These are phyloP conservation scores for Helianthus annuus DNA, from an alignment of 129 eudicot genomes.

Conservation along the genomic window HanXRQr2.0-SUNRISE NC_035446.2:61220635-61221134, in stretches of 20 bases:
- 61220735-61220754: background rate
- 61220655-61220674: background rate
- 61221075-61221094: slow-evolving; percentile 35
- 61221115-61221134: slow-evolving; percentile 39
- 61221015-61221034: slow-evolving; percentile 16
- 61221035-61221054: slow-evolving; percentile 24
- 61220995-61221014: slow-evolving; percentile 30
- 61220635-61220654: slow-evolving; percentile 10
- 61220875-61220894: slow-evolving; percentile 35
- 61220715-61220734: slow-evolving; percentile 9
- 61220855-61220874: slow-evolving; percentile 41
- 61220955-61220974: slow-evolving; percentile 68
- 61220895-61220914: slow-evolving; percentile 11
- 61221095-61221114: slow-evolving; percentile 3
- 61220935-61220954: slow-evolving; percentile 55
- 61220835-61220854: slow-evolving; percentile 24
- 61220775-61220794: background rate
- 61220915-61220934: background rate
- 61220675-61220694: slow-evolving; percentile 1
- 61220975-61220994: slow-evolving; percentile 81
- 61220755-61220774: background rate
- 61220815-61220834: slow-evolving; percentile 44
- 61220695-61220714: slow-evolving; percentile 8
- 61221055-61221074: slow-evolving; percentile 28
- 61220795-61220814: background rate